Evolutionary conservation across 352 stramenopile species (phyloP), one percentile per base, ranked within the genome.

Genomic region (Phytopythium delawarense): DNA sequence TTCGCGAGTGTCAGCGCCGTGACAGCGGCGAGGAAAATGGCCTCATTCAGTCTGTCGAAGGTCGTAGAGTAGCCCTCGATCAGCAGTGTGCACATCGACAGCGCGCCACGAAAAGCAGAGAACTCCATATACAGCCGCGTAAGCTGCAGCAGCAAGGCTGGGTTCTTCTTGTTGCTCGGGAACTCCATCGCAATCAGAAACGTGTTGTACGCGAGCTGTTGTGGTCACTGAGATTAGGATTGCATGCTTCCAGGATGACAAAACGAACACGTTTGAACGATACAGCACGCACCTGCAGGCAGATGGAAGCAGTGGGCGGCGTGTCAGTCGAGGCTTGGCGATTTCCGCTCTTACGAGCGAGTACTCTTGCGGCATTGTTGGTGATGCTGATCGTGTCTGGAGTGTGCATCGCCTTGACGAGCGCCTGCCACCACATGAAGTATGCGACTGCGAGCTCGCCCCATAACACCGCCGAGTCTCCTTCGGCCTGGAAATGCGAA

Each of bases 131-230:
- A 92, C 52, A 92, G 66, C n/a, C 76, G 65, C 4, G 66, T 77
- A 20, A 91, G 61, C 30, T 81, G 76, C n/a, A 84, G 58, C 28
- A 92, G 59, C 40, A 92, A 46, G 4, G 60, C 54, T 20, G 79
- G 78, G 23, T 84, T 79, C 39, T 78, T 76, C 62, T 91, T 91
- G 75, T 83, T 91, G 34, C 59, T 64, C 6, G 78, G 65, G 58
- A 88, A 92, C 53, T 92, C 84, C 81, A 92, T 91, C 16, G 81
- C 81, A 21, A 92, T 81, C 44, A 92, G 79, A 40, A 91, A 92
- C 1, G 79, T 81, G 57, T 86, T 87, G 62, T 92, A 92, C 4
- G 76, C 70, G 28, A 78, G 76, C 72, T 92, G 66, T 16, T 37
- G 51, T 30, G 28, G 55, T 15, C 15, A 35, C 37, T 2, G 18